These are phyloP conservation scores for Seiridium unicorne DNA, from an alignment of 2,329 filamentous ascomycete species.

Conservation along the genomic window DNA sequence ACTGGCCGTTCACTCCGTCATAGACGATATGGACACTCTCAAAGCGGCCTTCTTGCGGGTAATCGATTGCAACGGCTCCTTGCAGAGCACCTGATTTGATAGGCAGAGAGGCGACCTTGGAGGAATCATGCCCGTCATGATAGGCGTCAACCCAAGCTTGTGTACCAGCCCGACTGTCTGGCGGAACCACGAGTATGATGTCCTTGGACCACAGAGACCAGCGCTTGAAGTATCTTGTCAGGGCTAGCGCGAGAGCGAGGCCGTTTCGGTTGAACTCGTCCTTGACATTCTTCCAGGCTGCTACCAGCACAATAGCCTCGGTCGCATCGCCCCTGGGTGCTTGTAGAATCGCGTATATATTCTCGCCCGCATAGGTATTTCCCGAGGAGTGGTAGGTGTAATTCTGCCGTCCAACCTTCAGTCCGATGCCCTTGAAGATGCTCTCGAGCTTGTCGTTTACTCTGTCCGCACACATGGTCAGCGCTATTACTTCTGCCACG, in stretches of 20 bases:
- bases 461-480: constrained; percentile 27
- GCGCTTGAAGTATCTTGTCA: constrained; percentile 92
- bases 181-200: constrained; percentile 86
- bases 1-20: constrained; percentile 91
- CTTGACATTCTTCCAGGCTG: constrained; percentile 81
- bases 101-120: constrained; percentile 70
- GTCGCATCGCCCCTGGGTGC: constrained; percentile 94
- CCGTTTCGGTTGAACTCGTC: constrained; percentile 81
- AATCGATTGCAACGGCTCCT: constrained; percentile 91
- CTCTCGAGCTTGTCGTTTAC: constrained; percentile 70
- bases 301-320: constrained; percentile 91
- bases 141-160: constrained; percentile 99
- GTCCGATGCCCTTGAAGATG: constrained; percentile 73
- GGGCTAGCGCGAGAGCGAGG: constrained; percentile 78
- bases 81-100: constrained; percentile 93
- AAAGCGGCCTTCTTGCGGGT: constrained; percentile 80
- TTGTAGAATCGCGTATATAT: constrained; percentile 90
- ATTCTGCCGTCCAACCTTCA: constrained; percentile 85
- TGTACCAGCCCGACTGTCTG: constrained; percentile 84
- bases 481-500: too few relatives aligned
- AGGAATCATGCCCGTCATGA: constrained; percentile 79
- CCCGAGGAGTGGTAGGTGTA: constrained; percentile 84
- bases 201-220: constrained; percentile 99
- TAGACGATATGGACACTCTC: constrained; percentile 89
- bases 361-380: constrained; percentile 73